Conservation (phyloP, 331 rosid genomes). For the Acacia concinna region DNA sequence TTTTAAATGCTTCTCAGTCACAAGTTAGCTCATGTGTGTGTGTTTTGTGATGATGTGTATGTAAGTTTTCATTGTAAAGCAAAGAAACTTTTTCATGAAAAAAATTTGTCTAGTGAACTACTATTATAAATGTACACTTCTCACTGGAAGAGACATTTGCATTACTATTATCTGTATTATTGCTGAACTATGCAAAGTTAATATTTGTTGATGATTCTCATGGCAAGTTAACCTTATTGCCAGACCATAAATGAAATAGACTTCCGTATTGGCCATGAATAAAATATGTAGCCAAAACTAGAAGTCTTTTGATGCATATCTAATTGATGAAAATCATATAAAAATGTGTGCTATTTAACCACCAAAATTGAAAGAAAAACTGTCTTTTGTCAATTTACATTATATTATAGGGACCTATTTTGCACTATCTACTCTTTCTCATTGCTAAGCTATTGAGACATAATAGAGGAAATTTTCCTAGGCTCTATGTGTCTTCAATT, state of each 20-base stretch:
- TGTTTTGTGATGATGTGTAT: too few relatives aligned
- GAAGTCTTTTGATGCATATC: neutral
- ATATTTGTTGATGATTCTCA: neutral
- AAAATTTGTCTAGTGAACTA: too few relatives aligned
- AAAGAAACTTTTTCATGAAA: too few relatives aligned
- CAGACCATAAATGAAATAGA: neutral
- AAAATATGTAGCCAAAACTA: neutral
- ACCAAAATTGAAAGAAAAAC: slow-evolving; percentile 26
- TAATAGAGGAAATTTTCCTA: slow-evolving; percentile 26
- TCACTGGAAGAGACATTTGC: neutral
- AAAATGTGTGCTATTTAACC: neutral
- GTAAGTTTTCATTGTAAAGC: too few relatives aligned
- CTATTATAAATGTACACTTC: too few relatives aligned
- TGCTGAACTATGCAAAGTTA: neutral
- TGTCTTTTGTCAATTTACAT: slow-evolving; percentile 33
- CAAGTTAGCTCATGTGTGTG: neutral
- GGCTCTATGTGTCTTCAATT: slow-evolving; percentile 20
- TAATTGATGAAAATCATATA: neutral
- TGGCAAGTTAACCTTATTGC: neutral
- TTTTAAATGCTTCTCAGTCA: neutral
- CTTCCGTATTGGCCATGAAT: neutral
- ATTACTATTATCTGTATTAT: neutral
- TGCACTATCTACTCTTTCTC: slow-evolving; percentile 11
- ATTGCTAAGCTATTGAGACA: slow-evolving; percentile 8
- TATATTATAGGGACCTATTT: neutral